Evolutionary conservation across 2,329 filamentous ascomycete species (phyloP).

Genomic region (Cylindrodendrum hubeiense): DNA sequence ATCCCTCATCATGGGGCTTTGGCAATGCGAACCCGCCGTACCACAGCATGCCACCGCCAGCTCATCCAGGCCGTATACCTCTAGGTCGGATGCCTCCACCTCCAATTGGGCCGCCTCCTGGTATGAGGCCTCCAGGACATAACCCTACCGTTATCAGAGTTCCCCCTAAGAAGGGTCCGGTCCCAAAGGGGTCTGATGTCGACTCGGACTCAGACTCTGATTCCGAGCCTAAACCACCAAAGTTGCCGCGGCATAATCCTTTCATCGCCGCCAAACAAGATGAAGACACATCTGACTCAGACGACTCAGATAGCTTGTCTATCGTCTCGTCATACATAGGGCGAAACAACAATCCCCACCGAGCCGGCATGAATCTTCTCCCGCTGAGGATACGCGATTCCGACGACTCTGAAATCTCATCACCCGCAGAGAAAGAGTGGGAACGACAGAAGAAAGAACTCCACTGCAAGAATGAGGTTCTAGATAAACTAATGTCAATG

Average conservation of each 20-base stretch:
- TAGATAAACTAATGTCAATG: neutral
- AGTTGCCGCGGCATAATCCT: neutral
- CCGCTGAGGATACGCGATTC: neutral
- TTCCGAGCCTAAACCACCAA: neutral
- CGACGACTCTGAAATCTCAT: neutral
- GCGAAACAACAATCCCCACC: neutral
- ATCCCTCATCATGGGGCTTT: neutral
- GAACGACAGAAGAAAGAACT: neutral
- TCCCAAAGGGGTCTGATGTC: too few relatives aligned
- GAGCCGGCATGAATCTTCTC: neutral
- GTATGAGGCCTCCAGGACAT: too few relatives aligned
- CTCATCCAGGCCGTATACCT: neutral
- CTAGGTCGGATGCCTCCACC: neutral
- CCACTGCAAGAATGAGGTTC: neutral
- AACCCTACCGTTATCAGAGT: too few relatives aligned
- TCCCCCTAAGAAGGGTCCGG: too few relatives aligned
- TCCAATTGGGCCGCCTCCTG: too few relatives aligned
- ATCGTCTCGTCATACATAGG: neutral
- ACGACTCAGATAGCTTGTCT: neutral
- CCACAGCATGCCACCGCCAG: neutral
- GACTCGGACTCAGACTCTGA: neutral
- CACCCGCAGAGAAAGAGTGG: neutral
- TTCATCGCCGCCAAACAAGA: too few relatives aligned
- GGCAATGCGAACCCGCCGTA: neutral
- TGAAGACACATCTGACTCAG: neutral